These are phyloP conservation scores for Globisporangium ultimum DNA, from an alignment of 352 stramenopile genomes.

Conservation along the genomic window DNA sequence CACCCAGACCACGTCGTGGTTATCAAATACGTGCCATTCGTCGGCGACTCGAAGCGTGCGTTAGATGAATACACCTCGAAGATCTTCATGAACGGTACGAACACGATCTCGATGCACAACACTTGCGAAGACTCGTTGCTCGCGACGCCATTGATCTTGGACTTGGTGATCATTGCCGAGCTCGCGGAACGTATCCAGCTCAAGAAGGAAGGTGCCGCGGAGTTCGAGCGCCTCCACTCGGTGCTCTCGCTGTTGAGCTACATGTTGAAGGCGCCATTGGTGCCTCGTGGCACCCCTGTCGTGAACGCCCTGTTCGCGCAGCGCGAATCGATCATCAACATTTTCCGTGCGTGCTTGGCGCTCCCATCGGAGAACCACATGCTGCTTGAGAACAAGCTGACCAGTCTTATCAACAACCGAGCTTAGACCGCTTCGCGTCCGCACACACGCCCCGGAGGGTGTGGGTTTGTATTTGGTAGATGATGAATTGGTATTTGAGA, in stretches of 20 bases:
- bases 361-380: conserved; percentile 98
- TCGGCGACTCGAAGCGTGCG: conserved; percentile 98
- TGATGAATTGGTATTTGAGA: conserved; percentile 9
- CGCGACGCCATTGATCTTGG: conserved; percentile 97
- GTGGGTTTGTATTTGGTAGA: conserved; percentile 3
- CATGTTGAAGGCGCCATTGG: conserved; percentile 98
- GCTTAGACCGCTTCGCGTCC: conserved; percentile 26
- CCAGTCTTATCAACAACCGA: conserved; percentile 70
- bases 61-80: conserved; percentile 99
- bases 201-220: conserved; percentile 83
- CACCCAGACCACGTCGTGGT: conserved; percentile 99
- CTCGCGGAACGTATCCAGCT: conserved; percentile 96
- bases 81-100: conserved; percentile 99
- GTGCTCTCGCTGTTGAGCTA: conserved; percentile 98
- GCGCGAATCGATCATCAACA: conserved; percentile 97
- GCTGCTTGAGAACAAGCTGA: conserved; percentile 95
- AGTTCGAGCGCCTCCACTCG: conserved; percentile 96
- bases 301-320: conserved; percentile 99
- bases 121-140: conserved; percentile 99
- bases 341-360: conserved; percentile 97
- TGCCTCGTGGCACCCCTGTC: conserved; percentile 97
- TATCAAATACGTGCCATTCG: conserved; percentile 99
- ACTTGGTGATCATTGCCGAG: conserved; percentile 98
- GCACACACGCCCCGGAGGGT: no score
- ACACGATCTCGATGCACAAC: conserved; percentile 99